These are phyloP conservation scores for Diaporthe citrichinensis DNA, from an alignment of 2,329 filamentous ascomycete species.

Conservation along the genomic window DNA sequence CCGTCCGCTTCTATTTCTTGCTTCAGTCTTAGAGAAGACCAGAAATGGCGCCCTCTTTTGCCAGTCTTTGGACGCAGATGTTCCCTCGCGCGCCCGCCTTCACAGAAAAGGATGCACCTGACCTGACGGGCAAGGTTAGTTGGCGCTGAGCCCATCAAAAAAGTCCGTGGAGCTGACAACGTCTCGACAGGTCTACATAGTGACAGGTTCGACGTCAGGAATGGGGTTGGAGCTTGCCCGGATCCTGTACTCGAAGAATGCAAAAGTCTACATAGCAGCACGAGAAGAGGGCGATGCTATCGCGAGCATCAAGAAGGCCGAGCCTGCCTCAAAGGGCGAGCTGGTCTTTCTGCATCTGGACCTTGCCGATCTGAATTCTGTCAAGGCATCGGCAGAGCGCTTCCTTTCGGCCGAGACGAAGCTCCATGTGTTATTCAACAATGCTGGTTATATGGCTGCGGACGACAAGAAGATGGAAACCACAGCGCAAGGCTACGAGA, in stretches of 20 bases:
- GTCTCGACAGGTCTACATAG: slow-evolving; percentile 50
- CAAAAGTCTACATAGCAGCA: slow-evolving; percentile 65
- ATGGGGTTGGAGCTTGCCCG: slow-evolving; percentile 59
- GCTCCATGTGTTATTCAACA: slow-evolving; percentile 59
- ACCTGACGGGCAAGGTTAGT: neutral
- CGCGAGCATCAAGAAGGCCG: slow-evolving; percentile 51
- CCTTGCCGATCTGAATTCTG: slow-evolving; percentile 45
- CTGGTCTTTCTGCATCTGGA: slow-evolving; percentile 54
- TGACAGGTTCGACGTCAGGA: slow-evolving; percentile 56
- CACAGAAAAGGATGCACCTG: neutral
- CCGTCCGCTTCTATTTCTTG: neutral
- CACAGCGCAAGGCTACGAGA: slow-evolving; percentile 43
- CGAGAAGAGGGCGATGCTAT: slow-evolving; percentile 61
- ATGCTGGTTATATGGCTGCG: slow-evolving; percentile 55
- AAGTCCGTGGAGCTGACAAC: neutral
- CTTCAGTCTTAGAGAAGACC: neutral
- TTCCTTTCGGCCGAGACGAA: slow-evolving; percentile 44
- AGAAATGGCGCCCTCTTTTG: neutral
- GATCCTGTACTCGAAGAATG: slow-evolving; percentile 65
- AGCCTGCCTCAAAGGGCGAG: slow-evolving; percentile 43
- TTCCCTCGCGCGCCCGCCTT: neutral
- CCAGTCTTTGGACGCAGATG: slow-evolving; percentile 1
- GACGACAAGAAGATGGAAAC: slow-evolving; percentile 49
- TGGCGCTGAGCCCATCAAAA: neutral
- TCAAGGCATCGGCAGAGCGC: slow-evolving; percentile 43